Evolutionary conservation across 441 rosid genomes (phyloP).

Genomic region (Adansonia gregorii): DNA sequence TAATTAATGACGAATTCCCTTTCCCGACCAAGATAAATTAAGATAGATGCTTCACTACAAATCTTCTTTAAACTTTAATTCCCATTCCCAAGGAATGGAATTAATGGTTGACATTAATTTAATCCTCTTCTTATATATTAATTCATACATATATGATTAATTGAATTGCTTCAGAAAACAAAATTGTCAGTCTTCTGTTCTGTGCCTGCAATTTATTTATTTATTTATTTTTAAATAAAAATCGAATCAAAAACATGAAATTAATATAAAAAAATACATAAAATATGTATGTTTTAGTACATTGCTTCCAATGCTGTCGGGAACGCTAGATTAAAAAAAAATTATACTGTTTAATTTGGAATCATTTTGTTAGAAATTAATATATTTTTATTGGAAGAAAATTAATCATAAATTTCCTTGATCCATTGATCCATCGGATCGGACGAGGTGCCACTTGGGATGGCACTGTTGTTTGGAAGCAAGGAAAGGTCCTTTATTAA

Average conservation of each 20-base stretch:
- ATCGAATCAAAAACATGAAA: background rate
- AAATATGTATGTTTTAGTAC: constrained; percentile 27
- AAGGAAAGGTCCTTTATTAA: too few species aligned
- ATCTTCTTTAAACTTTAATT: constrained; percentile 29
- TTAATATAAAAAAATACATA: constrained; percentile 5
- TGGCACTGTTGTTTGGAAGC: background rate
- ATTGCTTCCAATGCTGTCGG: constrained; percentile 50
- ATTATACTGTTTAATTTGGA: background rate
- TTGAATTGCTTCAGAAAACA: constrained; percentile 33
- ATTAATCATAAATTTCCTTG: constrained; percentile 9
- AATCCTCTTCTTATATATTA: constrained; percentile 30
- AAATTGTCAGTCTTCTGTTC: constrained; percentile 40
- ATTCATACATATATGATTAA: constrained; percentile 9
- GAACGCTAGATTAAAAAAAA: constrained; percentile 30
- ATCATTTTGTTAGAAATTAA: background rate
- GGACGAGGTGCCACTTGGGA: background rate
- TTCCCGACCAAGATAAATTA: constrained; percentile 19
- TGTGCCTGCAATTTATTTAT: constrained; percentile 18
- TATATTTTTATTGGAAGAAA: background rate
- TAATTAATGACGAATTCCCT: background rate
- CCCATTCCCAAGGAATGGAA: constrained; percentile 33
- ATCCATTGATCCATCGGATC: constrained; percentile 7
- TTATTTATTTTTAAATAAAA: too few species aligned
- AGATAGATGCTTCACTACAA: constrained; percentile 34
- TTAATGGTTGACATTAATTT: constrained; percentile 37